Evolutionary conservation across 441 rosid species (phyloP).

Genomic region (Pelargonium fulgidum): DNA sequence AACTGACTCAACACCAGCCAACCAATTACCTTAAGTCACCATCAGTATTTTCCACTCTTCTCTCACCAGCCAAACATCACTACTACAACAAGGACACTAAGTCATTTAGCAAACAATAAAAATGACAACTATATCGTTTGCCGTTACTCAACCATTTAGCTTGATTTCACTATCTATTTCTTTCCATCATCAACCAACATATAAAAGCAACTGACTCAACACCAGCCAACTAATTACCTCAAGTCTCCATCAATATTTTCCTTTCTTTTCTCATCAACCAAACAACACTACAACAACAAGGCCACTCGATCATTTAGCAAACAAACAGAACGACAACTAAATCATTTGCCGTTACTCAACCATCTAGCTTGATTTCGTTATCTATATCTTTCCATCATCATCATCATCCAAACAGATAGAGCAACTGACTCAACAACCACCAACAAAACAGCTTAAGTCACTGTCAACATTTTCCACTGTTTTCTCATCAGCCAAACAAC

Average conservation of each 20-base stretch:
- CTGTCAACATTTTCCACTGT: not conserved
- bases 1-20: not conserved
- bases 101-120: too few relatives aligned
- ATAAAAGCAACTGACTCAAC: not conserved
- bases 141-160: too few relatives aligned
- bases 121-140: too few relatives aligned
- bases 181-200: not conserved
- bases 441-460: not conserved
- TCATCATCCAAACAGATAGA: not conserved
- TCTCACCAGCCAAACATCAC: not conserved
- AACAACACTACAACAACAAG: not conserved
- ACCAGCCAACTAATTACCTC: not conserved
- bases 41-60: not conserved
- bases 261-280: not conserved
- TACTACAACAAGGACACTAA: not conserved
- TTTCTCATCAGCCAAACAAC: not conserved
- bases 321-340: too few relatives aligned
- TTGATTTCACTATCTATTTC: too few relatives aligned
- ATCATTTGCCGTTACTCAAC: too few relatives aligned
- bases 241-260: too few relatives aligned
- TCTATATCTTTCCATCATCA: not conserved
- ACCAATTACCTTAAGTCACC: not conserved
- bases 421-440: not conserved
- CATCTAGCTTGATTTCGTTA: not conserved
- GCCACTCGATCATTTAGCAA: too few relatives aligned